Conservation (phyloP, 305 asterid genomes). For the Fraxinus floribunda region DNA sequence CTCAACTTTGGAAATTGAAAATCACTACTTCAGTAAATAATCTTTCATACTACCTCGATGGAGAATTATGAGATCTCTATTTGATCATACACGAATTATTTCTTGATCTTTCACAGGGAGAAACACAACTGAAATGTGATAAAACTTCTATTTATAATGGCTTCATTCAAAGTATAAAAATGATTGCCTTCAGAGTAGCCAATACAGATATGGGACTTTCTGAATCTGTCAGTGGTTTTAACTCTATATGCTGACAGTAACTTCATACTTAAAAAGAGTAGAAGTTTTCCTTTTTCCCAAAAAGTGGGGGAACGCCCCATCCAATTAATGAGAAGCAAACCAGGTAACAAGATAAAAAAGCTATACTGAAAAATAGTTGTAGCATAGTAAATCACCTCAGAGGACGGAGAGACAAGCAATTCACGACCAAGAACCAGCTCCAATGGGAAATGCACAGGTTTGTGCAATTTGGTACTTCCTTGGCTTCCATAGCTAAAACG, state of each 20-base stretch:
- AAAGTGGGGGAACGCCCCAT: not conserved
- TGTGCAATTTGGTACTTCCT: constrained; percentile 75
- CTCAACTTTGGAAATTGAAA: not conserved
- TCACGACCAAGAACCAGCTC: constrained; percentile 70
- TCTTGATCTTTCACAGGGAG: not conserved
- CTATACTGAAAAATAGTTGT: not conserved
- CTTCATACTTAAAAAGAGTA: not conserved
- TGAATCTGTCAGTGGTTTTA: not conserved
- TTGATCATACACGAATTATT: not conserved
- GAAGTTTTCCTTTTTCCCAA: not conserved
- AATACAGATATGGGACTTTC: not conserved
- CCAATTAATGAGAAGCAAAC: not conserved
- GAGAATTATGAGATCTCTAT: not conserved
- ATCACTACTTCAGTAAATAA: not conserved
- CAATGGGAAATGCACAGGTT: constrained; percentile 67
- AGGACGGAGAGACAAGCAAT: constrained; percentile 55
- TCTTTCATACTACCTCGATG: not conserved
- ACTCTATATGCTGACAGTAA: not conserved
- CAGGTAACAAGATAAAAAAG: not conserved
- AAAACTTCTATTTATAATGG: not conserved
- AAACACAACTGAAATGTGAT: not conserved
- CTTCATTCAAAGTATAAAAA: not conserved
- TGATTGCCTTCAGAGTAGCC: not conserved
- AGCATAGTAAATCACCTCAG: constrained; percentile 49
- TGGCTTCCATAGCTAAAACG: constrained; percentile 77